Conservation (phyloP, 805 yeast genomes). For the Starmera dryadoides region DNA sequence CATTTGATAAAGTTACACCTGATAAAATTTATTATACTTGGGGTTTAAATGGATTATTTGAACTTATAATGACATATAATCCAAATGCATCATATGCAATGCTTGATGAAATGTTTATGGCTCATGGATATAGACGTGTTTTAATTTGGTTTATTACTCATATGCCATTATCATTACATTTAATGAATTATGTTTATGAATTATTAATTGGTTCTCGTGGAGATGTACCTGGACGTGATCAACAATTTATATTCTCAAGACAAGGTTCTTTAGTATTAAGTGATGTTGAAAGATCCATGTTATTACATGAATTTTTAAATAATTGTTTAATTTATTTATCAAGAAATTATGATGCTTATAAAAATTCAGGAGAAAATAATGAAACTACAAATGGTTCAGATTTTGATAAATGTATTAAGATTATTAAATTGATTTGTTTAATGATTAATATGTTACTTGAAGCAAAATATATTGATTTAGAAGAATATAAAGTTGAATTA, state of each 20-base stretch:
- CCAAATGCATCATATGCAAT: conserved; percentile 46
- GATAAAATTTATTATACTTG: conserved; percentile 44
- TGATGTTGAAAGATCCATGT: conserved; percentile 55
- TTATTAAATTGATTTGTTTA: conserved; percentile 50
- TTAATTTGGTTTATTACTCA: conserved; percentile 66
- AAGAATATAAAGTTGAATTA: conserved; percentile 51
- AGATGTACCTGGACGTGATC: conserved; percentile 7
- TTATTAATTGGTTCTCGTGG: conserved; percentile 1
- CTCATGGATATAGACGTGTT: conserved; percentile 53
- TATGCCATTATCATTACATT: conserved; percentile 35
- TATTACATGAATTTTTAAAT: conserved; percentile 64
- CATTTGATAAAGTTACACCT: conserved; percentile 31
- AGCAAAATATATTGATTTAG: conserved; percentile 35
- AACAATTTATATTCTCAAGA: conserved; percentile 40
- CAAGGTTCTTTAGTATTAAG: conserved; percentile 47
- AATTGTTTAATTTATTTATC: conserved; percentile 40
- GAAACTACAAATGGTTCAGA: conserved; percentile 10
- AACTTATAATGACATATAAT: conserved; percentile 42
- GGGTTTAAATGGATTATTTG: conserved; percentile 39
- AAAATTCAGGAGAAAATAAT: conserved; percentile 15
- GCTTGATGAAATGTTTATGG: conserved; percentile 68
- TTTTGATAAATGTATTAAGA: conserved; percentile 25
- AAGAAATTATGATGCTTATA: conserved; percentile 21
- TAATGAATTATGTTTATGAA: conserved; percentile 1
- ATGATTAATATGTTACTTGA: conserved; percentile 50